A percentile compares a stretch with the other conserved stretches of the same genome.
phyloP scores from a whole-genome alignment of 495 filamentous ascomycete species.

The Physcia stellaris region DNA sequence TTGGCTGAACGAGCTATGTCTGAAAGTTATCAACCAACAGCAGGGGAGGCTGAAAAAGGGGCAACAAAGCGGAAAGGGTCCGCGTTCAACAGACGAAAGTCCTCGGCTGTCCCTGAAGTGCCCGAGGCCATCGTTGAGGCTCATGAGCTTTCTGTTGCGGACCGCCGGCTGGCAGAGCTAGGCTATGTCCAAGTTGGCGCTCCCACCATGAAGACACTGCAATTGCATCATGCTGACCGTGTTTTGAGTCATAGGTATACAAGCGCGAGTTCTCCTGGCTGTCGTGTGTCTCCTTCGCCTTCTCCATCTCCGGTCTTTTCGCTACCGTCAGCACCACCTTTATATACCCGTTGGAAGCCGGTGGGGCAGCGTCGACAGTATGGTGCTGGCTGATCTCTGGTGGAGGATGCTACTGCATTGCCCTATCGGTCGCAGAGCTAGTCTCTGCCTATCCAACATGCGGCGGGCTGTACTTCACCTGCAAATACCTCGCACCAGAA shows the following conservation, averaged over 20 bases:
- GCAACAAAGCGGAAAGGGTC: too few relatives aligned
- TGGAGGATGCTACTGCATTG: constrained; percentile 48
- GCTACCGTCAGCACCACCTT: constrained; percentile 48
- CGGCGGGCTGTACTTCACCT: constrained; percentile 39
- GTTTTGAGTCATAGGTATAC: constrained; percentile 41
- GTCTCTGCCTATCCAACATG: constrained; percentile 45
- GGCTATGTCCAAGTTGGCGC: constrained; percentile 18
- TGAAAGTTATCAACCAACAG: too few relatives aligned
- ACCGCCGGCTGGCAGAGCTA: constrained; percentile 17
- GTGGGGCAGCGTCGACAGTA: constrained; percentile 43
- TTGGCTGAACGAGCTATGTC: too few relatives aligned
- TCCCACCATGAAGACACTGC: neutral
- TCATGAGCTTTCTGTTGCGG: constrained; percentile 11
- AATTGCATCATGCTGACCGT: neutral
- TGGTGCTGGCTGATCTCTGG: constrained; percentile 57
- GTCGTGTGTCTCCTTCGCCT: constrained; percentile 49
- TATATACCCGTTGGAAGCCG: constrained; percentile 44
- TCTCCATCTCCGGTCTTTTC: constrained; percentile 48
- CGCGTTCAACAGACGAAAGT: constrained; percentile 4
- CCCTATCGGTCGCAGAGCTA: constrained; percentile 41
- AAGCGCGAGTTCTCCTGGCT: constrained; percentile 50
- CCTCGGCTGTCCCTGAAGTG: constrained; percentile 4
- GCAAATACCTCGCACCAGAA: constrained; percentile 27
- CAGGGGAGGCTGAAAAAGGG: too few relatives aligned
- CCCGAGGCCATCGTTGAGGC: constrained; percentile 9